Evolutionary conservation across 306 rosid species (phyloP).

Genomic region (Rosa multiflora): DNA sequence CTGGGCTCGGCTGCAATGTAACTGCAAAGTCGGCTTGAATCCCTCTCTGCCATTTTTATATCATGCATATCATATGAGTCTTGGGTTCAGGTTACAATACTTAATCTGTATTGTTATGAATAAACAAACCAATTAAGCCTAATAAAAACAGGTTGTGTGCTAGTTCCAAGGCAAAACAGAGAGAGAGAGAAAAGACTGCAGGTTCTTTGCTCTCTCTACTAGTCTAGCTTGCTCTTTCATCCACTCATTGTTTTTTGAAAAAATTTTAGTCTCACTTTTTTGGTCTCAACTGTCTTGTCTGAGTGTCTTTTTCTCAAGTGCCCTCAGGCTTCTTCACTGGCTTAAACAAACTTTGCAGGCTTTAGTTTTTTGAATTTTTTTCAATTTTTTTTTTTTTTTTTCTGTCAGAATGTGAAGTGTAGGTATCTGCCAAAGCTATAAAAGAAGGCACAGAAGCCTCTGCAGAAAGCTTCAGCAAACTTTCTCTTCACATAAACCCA

Average conservation of each 20-base stretch:
- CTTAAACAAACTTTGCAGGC: conserved; percentile 82
- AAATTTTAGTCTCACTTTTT: background rate
- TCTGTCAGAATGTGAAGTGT: conserved; percentile 49
- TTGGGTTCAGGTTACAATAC: conserved; percentile 1
- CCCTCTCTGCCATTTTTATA: conserved; percentile 8
- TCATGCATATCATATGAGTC: conserved; percentile 9
- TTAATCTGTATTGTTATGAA: conserved; percentile 3
- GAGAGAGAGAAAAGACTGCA: conserved; percentile 49
- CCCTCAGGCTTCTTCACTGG: conserved; percentile 56
- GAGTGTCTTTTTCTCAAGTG: conserved; percentile 80
- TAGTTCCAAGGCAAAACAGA: conserved; percentile 60
- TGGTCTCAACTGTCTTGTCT: conserved; percentile 78
- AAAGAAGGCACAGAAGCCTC: conserved; percentile 40
- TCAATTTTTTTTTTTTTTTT: background rate
- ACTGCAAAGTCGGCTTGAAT: conserved; percentile 42
- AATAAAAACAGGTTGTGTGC: conserved; percentile 23
- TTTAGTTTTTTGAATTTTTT: conserved; percentile 13
- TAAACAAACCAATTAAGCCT: conserved; percentile 2
- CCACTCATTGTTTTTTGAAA: conserved; percentile 1
- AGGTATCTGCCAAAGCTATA: conserved; percentile 51
- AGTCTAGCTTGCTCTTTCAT: background rate
- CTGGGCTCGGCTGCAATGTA: conserved; percentile 38
- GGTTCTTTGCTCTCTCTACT: conserved; percentile 35
- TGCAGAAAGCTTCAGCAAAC: conserved; percentile 35
- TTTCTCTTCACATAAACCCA: conserved; percentile 44